Evolutionary conservation across 805 yeast species (phyloP), one percentile per base, ranked within the genome.

Genomic region (Pichia nakasei): DNA sequence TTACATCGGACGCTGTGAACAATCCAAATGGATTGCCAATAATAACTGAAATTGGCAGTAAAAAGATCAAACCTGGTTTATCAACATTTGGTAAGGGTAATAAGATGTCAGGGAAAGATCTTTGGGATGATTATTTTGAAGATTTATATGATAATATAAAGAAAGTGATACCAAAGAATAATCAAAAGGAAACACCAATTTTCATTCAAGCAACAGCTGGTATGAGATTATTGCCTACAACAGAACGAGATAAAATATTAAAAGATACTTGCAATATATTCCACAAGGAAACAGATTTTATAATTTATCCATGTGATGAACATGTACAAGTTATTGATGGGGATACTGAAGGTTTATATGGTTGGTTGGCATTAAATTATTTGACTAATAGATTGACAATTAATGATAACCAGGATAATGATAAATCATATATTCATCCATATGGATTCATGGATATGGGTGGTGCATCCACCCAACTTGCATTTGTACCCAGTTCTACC

Each of bases 371-470:
- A 0, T 68, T 93, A 39, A 93, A 93, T 60, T 93, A 91, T 63
- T 64, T 93, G 44, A 73, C 82, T 63, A 82, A 85, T 1, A 75
- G 75, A 47, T 67, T 85, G 39, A 70, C 80, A 48, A 59, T 72
- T 42, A 75, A 71, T 29, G 11, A 24, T 17, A 11, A 20, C 8
- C 3, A n/a, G 18, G 11, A 21, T 12, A 26, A n/a, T 21, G 29
- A 43, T 49, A 2, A 60, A 58, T 32, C 35, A 4, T 29, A 13
- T 29, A 32, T 32, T 11, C 57, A 61, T 2, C 79, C 95, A 0
- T 81, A 75, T 51, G 98, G 98, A 5, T 91, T 93, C 54, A 83
- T 93, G 91, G 98, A 93, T 61, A 93, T 93, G 98, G 98, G 98
- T 15, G 98, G 98, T 13, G 98, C 98, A 0, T 87, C 96, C 2